Base-by-base conservation (phyloP, 2,329 filamentous ascomycete genomes). In the Ophiostoma tasmaniense region DNA sequence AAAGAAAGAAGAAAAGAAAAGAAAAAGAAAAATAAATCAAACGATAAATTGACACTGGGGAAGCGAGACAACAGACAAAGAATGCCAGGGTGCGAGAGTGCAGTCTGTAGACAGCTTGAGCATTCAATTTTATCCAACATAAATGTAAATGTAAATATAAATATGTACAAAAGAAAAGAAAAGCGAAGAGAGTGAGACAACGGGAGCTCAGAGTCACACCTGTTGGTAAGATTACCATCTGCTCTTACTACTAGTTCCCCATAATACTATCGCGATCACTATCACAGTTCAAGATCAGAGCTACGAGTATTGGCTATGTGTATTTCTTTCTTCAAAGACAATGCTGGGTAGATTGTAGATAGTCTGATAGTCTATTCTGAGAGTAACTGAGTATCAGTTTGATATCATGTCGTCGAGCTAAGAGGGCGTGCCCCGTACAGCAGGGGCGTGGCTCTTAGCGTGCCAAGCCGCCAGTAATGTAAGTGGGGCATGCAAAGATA, bases 201-300 rank as follows among this genome's bases (percentile, higher is more conserved):
- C 50, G 50, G 50, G 50, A 55, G 50, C 50, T 28, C 50, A 55
- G 50, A 55, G 50, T 55, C 50, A 55, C 50, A 55, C 50, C 50
- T 55, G 50, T 28, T 55, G 50, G 50, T 55, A 55, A 55, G 50
- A 55, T 55, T 55, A 55, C 22, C 50, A 55, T 55, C 50, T 55
- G 22, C 50, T 55, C 8, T 55, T 45, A 45, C 42, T 45, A 45
- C 20, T 45, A 7, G 17, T 45, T 45, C 42, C 17, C 42, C 42
- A 45, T 45, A 45, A 45, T 45, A 45, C 20, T 20, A 45, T 45
- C 20, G 20, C 42, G 42, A 45, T 45, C 42, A n/a, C 42, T 45
- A 45, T 45, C 42, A 45, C 17, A 45, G 17, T 45, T n/a, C n/a
- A n/a, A n/a, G n/a, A n/a, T n/a, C n/a, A n/a, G 7, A 45, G 42